Evolutionary conservation across 768 basidiomycete genomes (phyloP).

Genomic region (Xerocomellus intermedius): DNA sequence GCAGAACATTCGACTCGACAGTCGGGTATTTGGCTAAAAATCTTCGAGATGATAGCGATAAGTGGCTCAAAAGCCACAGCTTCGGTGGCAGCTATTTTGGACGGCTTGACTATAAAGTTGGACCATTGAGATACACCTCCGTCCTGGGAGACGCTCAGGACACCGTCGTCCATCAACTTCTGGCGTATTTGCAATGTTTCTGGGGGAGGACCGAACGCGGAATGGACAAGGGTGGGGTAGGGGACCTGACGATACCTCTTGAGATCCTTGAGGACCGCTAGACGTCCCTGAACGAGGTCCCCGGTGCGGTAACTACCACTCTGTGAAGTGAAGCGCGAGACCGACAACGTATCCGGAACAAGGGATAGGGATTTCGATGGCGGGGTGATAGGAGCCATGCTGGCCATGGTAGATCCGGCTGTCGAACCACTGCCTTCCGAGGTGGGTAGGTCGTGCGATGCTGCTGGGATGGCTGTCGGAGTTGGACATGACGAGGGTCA

Average conservation of each 20-base stretch:
- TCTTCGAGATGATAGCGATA: not conserved
- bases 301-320: no score
- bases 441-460: no score
- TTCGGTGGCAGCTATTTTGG: not conserved
- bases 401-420: no score
- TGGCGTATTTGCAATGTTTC: not conserved
- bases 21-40: not conserved
- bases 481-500: no score
- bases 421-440: no score
- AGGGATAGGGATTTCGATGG: no score
- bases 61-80: not conserved
- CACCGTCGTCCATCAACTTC: not conserved
- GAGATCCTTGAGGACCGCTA: not conserved
- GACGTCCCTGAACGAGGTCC: no score
- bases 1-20: not conserved
- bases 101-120: not conserved
- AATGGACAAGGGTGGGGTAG: not conserved
- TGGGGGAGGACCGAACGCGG: not conserved
- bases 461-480: no score
- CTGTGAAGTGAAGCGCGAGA: no score
- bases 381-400: no score
- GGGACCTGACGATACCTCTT: not conserved
- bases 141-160: not conserved
- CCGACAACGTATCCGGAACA: no score
- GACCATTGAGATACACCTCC: not conserved